Base-by-base conservation (phyloP, 345 rosid genomes). In the Gossypium herbaceum region DNA sequence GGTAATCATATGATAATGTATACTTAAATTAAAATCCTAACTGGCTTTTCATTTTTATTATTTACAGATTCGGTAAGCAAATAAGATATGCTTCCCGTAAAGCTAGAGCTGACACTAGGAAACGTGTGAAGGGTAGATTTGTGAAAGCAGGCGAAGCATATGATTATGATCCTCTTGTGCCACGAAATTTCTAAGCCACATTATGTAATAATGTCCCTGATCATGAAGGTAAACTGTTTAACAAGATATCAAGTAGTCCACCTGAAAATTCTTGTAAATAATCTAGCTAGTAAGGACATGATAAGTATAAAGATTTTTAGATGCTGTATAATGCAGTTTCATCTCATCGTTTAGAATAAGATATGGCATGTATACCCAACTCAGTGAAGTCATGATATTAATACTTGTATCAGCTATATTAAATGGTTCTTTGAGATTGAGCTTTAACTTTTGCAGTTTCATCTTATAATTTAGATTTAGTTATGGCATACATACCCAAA, bases 51-150 rank as follows among this genome's bases (percentile, higher is more conserved):
- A 39, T 25, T 15, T 61, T 67, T 59, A n/a, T 70, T 34, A 44
- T 72, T 13, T 84, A 75, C 62, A 94, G 97, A 68, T 94, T 91
- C 60, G 90, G 91, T 7, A 92, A 94, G 68, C 94, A 94, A 78
- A 94, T 94, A 81, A 84, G 94, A 79, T 94, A 94, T 72, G 94
- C 91, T 56, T 89, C 96, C 15, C 89, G 97, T 1, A 94, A 94
- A 86, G 96, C 93, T 56, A 90, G 98, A 80, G 98, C 98, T 39
- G 97, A 94, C 72, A 89, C 93, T 9, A 91, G 98, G 79, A 94
- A 89, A 77, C 84, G 97, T 12, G 98, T 89, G 75, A 94, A 94
- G 80, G 98, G 97, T 34, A 86, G 97, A 84, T 94, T 94, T 80
- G 97, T 94, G 75, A 92, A 94, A 85, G 91, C 94, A 5, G 94